Evolutionary conservation across 495 filamentous ascomycete genomes (phyloP), one percentile per base, ranked within the genome.

Genomic region (Letharia columbiana): DNA sequence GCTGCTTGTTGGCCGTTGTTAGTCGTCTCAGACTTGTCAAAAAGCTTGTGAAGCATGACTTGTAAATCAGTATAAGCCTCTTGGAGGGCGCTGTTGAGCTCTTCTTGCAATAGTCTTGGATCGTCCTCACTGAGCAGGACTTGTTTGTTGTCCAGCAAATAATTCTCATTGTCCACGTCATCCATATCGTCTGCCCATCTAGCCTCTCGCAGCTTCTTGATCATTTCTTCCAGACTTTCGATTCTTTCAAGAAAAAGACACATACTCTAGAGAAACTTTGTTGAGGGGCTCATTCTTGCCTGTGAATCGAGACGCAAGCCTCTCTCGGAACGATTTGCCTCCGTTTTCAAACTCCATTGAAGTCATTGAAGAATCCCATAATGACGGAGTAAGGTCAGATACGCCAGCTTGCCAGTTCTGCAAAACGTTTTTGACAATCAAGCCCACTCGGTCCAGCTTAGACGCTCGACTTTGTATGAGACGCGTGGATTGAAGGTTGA

Each of bases 181-280:
- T 94, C 87, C 18, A 91, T 75, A 42, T 91, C 84, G 65, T 92
- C 89, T 33, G 89, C 86, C 89, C 91, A 96, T 63, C 83, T 83
- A 41, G 84, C 81, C 15, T 83, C 81, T 65, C 80, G 84, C 54
- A 97, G 78, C 31, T 84, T 82, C 39, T 87, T 83, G 40, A 95
- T 84, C 17, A 86, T 80, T 18, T 77, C 75, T 15, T 79, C 80
- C 4, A 87, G 79, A 57, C 82, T 81, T 60, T 86, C 77, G 20
- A 96, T 83, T 4, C 83, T 79, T 12, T 76, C 73, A 35, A 85
- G 79, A 91, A 92, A 92, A 98, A 4, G 76, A 76, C 64, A 84
- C 79, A 71, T 92, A 96, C 45, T 75, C 77, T 15, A 75, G 74
- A 12, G 89, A 75, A 3, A 84, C 81, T 63, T 74, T 72, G n/a